These are phyloP conservation scores for Pelargonium citronellum DNA, from an alignment of 441 rosid species.

Conservation along the genomic window DNA sequence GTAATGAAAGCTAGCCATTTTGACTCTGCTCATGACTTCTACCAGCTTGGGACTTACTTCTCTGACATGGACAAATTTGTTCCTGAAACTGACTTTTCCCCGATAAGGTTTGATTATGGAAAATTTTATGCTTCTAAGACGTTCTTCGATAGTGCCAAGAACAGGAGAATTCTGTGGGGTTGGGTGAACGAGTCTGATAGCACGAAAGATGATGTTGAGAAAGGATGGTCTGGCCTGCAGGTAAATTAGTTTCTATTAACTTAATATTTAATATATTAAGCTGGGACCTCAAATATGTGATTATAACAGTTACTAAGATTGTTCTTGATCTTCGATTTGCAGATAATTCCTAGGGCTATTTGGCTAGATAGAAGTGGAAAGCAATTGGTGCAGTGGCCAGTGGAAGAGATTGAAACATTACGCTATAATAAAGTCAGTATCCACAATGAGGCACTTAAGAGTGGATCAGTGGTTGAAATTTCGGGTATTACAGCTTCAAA, in stretches of 20 bases:
- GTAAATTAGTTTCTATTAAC: background rate
- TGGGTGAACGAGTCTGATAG: slow-evolving; percentile 4
- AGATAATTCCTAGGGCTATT: slow-evolving; percentile 8
- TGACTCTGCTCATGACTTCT: background rate
- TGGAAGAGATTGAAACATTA: slow-evolving; percentile 16
- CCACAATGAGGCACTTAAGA: slow-evolving; percentile 6
- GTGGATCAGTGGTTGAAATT: slow-evolving; percentile 4
- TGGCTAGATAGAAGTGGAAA: slow-evolving; percentile 14
- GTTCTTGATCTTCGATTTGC: slow-evolving; percentile 1
- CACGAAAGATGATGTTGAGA: slow-evolving; percentile 5
- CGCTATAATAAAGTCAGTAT: background rate
- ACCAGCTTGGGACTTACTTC: slow-evolving; percentile 1
- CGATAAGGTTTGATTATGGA: slow-evolving; percentile 1
- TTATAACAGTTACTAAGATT: background rate
- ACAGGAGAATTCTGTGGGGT: slow-evolving; percentile 7
- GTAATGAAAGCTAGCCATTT: slow-evolving; percentile 10
- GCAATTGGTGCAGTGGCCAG: slow-evolving; percentile 20
- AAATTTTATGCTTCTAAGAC: slow-evolving; percentile 4
- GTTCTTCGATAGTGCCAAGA: slow-evolving; percentile 4
- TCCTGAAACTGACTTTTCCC: background rate
- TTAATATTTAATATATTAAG: background rate
- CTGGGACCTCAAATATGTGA: background rate
- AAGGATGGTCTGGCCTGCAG: slow-evolving; percentile 5
- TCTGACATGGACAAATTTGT: background rate
- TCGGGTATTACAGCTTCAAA: slow-evolving; percentile 19